Base-by-base conservation (phyloP, 2,329 filamentous ascomycete genomes). In the Furcasterigmium sp. region DNA sequence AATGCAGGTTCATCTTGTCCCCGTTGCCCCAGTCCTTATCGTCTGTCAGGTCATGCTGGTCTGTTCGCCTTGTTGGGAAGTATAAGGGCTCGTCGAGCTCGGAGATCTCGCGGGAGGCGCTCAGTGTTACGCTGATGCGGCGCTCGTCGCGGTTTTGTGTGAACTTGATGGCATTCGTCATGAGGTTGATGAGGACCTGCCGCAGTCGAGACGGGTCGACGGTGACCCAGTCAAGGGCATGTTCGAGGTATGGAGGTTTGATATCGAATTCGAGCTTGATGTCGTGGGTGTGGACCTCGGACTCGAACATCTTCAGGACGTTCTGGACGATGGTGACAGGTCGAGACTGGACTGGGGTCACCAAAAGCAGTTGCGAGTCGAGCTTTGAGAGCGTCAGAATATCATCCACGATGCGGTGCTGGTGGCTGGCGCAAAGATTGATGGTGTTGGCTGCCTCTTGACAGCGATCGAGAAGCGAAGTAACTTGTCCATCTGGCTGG, bases 381-480 rank as follows among this genome's bases (percentile, higher is more conserved):
- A 88, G 70, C 55, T 88, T 85, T 25, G 78, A 82, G 15, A 85
- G 63, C 1, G 81, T 84, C 15, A 85, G 62, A 35, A 85, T 77
- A 50, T 85, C 81, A 53, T 85, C 80, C 14, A 85, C 80, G 44
- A 85, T 85, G 7, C 80, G 72, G 64, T 87, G 87, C 60, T 91
- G 84, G 63, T 88, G 87, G 56, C 82, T 86, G 41, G 85, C 84
- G 60, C 87, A 93, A 13, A 91, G 70, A 18, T 82, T 82, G 56
- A 91, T 91, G 1, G 86, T 91, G 52, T 87, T 85, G n/a, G 86
- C 83, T 7, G 87, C 85, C 58, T 91, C 85, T 17, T 88, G 72
- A 47, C 77, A 78, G 26, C 65, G 67, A 17, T 79, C 75, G 18
- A 82, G 51, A 8, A 79, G 59, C 4, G 60, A 60, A 18, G 75